These are phyloP conservation scores for Termitomyces sp. DNA, from an alignment of 768 basidiomycete genomes.

Conservation along the genomic window DNA sequence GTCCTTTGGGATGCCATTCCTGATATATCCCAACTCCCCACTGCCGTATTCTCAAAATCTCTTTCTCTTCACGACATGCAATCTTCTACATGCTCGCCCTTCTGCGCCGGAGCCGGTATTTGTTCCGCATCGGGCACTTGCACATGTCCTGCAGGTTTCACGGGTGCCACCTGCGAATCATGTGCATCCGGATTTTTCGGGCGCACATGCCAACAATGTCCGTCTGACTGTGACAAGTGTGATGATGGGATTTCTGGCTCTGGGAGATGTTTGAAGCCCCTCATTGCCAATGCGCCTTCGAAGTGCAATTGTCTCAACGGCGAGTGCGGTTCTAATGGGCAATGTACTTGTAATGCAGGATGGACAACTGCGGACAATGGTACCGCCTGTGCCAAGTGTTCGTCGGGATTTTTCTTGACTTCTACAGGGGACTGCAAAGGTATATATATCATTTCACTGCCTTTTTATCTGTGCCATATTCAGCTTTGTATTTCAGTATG, in stretches of 20 bases:
- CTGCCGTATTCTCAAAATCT: conserved; percentile 33
- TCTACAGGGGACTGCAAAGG: conserved; percentile 71
- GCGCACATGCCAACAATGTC: conserved; percentile 63
- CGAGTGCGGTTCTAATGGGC: conserved; percentile 58
- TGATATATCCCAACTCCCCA: conserved; percentile 65
- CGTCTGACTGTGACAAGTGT: conserved; percentile 62
- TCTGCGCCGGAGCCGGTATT: conserved; percentile 68
- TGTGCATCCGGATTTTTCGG: conserved; percentile 78
- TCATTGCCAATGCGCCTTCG: conserved; percentile 47
- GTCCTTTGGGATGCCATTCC: conserved; percentile 79
- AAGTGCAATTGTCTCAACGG: conserved; percentile 85
- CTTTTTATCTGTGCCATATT: background rate
- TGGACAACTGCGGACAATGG: conserved; percentile 71
- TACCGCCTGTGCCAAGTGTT: conserved; percentile 73
- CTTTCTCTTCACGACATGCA: conserved; percentile 68
- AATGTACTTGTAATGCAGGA: conserved; percentile 73
- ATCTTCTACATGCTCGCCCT: conserved; percentile 68
- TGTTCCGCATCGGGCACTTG: conserved; percentile 73
- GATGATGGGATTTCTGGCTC: conserved; percentile 78
- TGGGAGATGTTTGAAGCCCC: conserved; percentile 60
- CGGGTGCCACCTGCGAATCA: conserved; percentile 73
- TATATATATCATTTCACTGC: conserved; percentile 31
- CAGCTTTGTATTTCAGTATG: conserved; percentile 45
- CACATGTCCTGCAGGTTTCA: conserved; percentile 68
- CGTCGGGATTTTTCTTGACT: conserved; percentile 68